Evolutionary conservation across 2,329 filamentous ascomycete genomes (phyloP), one percentile per base, ranked within the genome.

Genomic region (Monilinia vaccinii-corymbosi): DNA sequence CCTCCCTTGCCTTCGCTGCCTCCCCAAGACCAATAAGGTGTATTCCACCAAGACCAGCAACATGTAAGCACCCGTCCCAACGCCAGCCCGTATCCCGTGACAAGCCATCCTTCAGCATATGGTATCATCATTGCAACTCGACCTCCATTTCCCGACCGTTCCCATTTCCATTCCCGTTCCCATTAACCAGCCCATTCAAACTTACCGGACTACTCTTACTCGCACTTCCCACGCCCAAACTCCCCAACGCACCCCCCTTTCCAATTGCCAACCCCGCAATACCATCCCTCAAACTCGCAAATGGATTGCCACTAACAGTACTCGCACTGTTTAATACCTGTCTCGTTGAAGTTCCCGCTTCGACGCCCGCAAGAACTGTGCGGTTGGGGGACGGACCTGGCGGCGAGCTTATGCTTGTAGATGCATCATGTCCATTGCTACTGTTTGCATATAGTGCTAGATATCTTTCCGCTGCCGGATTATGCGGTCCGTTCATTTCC

Each of bases 401-500:
- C n/a, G 51, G 51, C 14, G 51, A 55, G 7, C 38, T 55, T 44
- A 44, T 34, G 11, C 51, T 55, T 23, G 38, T 21, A 34, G 38
- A 44, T 34, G 51, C 32, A 14, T 23, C 34, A 14, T 45, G 47
- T 11, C 52, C 60, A 50, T 44, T 63, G 34, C 60, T 52, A n/a
- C 38, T 50, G 18, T 58, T 52, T 14, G 34, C 31, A 34, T 23
- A 50, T 5, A 58, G 16, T 32, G 56, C 60, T 25, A 70, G 60
- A 56, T 71, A 70, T 45, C 61, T 60, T 49, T 71, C 69, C 3
- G 79, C 75, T 36, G 71, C 80, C 8, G 78, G 76, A 66, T 83
- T 79, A 13, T 84, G 74, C 40, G 81, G 77, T 0, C 83, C 84
- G 68, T 99, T 99, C 93, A 99, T 97, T 72, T 99, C 94, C 58